Base-by-base conservation (phyloP, 2,329 filamentous ascomycete species). In the Dendryphion nanum region DNA sequence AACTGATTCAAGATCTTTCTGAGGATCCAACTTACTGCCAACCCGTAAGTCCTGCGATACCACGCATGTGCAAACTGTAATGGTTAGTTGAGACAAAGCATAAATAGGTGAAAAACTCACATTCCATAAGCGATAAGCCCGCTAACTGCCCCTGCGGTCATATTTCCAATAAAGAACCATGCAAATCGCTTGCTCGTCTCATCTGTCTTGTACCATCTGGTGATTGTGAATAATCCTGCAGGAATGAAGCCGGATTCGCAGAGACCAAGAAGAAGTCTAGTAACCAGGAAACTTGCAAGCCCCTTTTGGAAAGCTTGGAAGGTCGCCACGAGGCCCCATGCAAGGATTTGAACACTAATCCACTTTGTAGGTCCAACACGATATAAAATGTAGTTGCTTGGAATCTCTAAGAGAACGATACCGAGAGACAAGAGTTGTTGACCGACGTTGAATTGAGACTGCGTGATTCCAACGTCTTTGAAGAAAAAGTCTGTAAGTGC, bases 361-460 rank as follows among this genome's bases (percentile, higher is more conserved):
- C 23, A 34, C 21, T 35, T 32, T 7, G 29, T 20, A 4, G 23
- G 8, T 16, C 16, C 13, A 7, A 21, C 20, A 5, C 13, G 7
- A 20, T 20, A 26, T 10, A 33, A 5, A 3, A 17, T 15, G 12
- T 45, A 53, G 48, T 56, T 56, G 6, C 50, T 53, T 1, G 52
- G 52, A 8, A 54, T 48, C 29, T 56, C 49, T 5, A 50, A 48
- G 20, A 54, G 41, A 14, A 56, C 49, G 28, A 53, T 54, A 26
- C 51, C 49, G 15, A 54, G 51, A 53, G 10, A 54, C 46, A n/a
- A 53, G 49, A 12, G 53, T 47, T 8, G 50, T 43, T 78, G 82
- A 18, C 48, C 53, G 39, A 59, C 55, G 24, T 56, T 56, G 10
- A 48, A 54, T 16, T 52, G 48, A 33, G 56, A 51, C 45, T 53